These are phyloP conservation scores for Filosporella fistucella DNA, from an alignment of 495 filamentous ascomycete species.

Conservation along the genomic window DNA sequence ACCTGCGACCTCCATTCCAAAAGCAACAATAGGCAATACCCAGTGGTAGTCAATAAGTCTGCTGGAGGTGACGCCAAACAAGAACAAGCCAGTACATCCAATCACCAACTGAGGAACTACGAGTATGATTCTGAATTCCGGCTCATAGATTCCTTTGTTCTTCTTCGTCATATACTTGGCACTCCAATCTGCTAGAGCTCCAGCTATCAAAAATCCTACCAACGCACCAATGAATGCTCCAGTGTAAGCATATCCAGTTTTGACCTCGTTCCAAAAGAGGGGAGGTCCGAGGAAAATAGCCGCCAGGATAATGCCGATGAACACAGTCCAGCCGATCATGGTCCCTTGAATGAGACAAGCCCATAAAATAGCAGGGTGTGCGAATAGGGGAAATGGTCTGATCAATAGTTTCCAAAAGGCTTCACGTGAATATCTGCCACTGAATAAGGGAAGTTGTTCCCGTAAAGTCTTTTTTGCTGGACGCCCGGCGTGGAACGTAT, in stretches of 20 bases:
- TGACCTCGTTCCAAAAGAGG: conserved; percentile 73
- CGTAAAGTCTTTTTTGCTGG: conserved; percentile 45
- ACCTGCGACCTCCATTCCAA: conserved; percentile 70
- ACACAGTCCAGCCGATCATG: conserved; percentile 91
- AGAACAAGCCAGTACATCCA: conserved; percentile 74
- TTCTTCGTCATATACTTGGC: conserved; percentile 63
- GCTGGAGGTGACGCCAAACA: conserved; percentile 68
- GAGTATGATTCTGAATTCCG: conserved; percentile 81
- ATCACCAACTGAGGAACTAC: conserved; percentile 77
- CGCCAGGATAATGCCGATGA: conserved; percentile 84
- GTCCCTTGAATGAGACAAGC: conserved; percentile 86
- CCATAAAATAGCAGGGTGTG: conserved; percentile 86
- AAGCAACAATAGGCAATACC: conserved; percentile 73
- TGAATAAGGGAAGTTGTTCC: conserved; percentile 65
- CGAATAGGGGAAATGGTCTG: conserved; percentile 57
- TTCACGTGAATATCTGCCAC: conserved; percentile 67
- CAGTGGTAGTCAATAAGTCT: conserved; percentile 61
- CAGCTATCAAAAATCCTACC: conserved; percentile 69
- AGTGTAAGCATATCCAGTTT: conserved; percentile 85
- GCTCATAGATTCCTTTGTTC: conserved; percentile 83
- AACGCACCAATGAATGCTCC: conserved; percentile 82
- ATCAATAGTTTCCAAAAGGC: conserved; percentile 60
- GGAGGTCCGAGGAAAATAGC: conserved; percentile 78
- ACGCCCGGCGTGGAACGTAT: neutral
- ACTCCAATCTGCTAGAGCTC: conserved; percentile 69